These are phyloP conservation scores for Macrolepiota dolichaula DNA, from an alignment of 768 basidiomycete species.

Conservation along the genomic window DNA sequence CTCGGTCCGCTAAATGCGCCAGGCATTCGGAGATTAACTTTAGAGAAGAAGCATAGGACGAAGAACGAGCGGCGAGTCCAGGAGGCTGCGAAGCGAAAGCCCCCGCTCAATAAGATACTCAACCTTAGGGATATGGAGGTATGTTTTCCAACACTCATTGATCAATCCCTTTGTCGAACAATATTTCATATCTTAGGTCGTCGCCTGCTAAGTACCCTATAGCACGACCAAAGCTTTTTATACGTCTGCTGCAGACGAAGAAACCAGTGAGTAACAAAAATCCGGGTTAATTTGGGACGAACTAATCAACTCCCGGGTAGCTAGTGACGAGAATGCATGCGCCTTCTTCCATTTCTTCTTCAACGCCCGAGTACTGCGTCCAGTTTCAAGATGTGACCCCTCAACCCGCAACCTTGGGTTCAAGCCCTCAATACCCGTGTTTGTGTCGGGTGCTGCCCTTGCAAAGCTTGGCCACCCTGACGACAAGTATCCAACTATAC, in stretches of 20 bases:
- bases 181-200: slow-evolving; percentile 47
- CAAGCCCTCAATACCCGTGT: slow-evolving; percentile 71
- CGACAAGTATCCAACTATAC: slow-evolving; percentile 27
- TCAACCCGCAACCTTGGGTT: slow-evolving; percentile 75
- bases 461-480: slow-evolving; percentile 84
- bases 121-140: slow-evolving; percentile 85
- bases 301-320: slow-evolving; percentile 31
- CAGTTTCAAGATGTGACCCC: slow-evolving; percentile 62
- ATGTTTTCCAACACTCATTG: slow-evolving; percentile 5
- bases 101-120: slow-evolving; percentile 69
- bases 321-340: slow-evolving; percentile 63
- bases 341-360: slow-evolving; percentile 90
- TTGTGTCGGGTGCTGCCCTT: slow-evolving; percentile 79
- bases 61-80: slow-evolving; percentile 70
- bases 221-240: slow-evolving; percentile 82
- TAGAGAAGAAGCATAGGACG: slow-evolving; percentile 46
- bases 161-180: too few species aligned
- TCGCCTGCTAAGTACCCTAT: slow-evolving; percentile 70
- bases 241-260: slow-evolving; percentile 83
- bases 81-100: too few species aligned
- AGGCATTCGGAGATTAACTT: slow-evolving; percentile 35
- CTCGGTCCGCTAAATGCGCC: slow-evolving; percentile 59
- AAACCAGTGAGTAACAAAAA: slow-evolving; percentile 52
- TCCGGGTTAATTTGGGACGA: neutral
- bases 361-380: slow-evolving; percentile 73